These are phyloP conservation scores for Bisporella sp. DNA, from an alignment of 2,329 filamentous ascomycete species.

Conservation along the genomic window DNA sequence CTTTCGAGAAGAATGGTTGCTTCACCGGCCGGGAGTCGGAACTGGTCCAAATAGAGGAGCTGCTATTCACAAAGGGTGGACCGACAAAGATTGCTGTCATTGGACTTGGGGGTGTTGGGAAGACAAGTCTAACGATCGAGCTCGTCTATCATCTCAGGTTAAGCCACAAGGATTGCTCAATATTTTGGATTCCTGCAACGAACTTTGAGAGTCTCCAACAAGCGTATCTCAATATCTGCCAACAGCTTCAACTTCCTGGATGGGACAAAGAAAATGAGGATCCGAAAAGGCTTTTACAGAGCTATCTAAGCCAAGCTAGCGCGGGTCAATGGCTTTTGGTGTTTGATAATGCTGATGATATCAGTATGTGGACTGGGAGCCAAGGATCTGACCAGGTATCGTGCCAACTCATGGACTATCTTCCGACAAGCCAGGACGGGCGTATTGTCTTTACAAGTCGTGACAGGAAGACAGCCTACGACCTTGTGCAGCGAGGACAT, in stretches of 20 bases:
- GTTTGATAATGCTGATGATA: constrained; percentile 34
- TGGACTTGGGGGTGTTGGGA: constrained; percentile 34
- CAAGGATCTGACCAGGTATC: neutral
- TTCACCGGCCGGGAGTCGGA: neutral
- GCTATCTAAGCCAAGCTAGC: constrained; percentile 7
- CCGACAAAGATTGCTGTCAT: constrained; percentile 19
- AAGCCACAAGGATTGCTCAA: constrained; percentile 28
- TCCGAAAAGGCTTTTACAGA: constrained; percentile 6
- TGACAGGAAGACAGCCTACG: constrained; percentile 25
- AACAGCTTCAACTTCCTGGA: constrained; percentile 20
- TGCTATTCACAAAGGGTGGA: constrained; percentile 12
- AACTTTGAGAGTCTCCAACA: constrained; percentile 25
- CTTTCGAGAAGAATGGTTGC: neutral
- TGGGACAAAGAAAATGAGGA: constrained; percentile 3
- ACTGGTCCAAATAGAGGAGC: neutral
- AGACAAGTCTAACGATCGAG: constrained; percentile 34
- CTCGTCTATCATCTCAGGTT: constrained; percentile 32
- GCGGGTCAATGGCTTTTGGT: constrained; percentile 32
- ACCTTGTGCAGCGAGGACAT: constrained; percentile 16
- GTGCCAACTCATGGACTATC: constrained; percentile 17
- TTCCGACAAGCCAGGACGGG: constrained; percentile 28
- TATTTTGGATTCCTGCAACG: constrained; percentile 38
- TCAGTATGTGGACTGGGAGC: constrained; percentile 15
- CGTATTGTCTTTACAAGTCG: constrained; percentile 33
- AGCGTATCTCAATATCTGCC: constrained; percentile 25